Percentiles rank a stretch among this genome's conserved stretches.
Conservation (phyloP, 352 stramenopile genomes). For the Globisporangium sylvaticum region DNA sequence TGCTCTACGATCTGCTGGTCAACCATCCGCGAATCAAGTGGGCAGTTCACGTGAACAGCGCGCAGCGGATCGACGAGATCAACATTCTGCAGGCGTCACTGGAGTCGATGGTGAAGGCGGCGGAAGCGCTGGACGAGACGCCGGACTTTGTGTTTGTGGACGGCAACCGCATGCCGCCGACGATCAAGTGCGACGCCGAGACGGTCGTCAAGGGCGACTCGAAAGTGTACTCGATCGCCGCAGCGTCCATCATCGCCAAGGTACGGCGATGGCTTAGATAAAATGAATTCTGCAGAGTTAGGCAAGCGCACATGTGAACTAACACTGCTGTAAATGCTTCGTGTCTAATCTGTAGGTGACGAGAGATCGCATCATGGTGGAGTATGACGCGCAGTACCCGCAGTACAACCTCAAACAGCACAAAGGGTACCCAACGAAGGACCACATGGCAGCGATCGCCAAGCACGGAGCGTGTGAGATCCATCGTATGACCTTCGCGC, state of each 20-base stretch:
- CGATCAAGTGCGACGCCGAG: slow-evolving; percentile 84
- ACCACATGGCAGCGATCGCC: slow-evolving; percentile 88
- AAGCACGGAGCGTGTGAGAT: slow-evolving; percentile 91
- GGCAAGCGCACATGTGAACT: background rate
- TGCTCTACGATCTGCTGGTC: slow-evolving; percentile 87
- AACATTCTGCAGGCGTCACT: slow-evolving; percentile 99
- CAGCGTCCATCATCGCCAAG: slow-evolving; percentile 98
- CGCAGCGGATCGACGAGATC: slow-evolving; percentile 95
- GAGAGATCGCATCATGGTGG: slow-evolving; percentile 95
- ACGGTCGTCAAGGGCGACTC: slow-evolving; percentile 94
- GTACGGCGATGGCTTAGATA: slow-evolving; percentile 2
- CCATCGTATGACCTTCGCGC: slow-evolving; percentile 95
- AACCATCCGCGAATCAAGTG: slow-evolving; percentile 78
- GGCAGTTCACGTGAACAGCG: slow-evolving; percentile 75
- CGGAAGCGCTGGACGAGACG: slow-evolving; percentile 50
- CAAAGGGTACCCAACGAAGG: slow-evolving; percentile 96
- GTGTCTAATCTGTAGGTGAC: slow-evolving; percentile 64
- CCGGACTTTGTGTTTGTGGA: slow-evolving; percentile 93
- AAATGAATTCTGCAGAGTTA: too few species aligned
- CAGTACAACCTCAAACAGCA: slow-evolving; percentile 94
- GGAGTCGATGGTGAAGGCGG: slow-evolving; percentile 92
- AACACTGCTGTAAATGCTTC: too few species aligned
- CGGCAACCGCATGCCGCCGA: slow-evolving; percentile 92
- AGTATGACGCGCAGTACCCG: slow-evolving; percentile 91
- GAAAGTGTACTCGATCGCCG: slow-evolving; percentile 95